Base-by-base conservation (phyloP, 108 stramenopile species). In the Skeletonema grethae region DNA sequence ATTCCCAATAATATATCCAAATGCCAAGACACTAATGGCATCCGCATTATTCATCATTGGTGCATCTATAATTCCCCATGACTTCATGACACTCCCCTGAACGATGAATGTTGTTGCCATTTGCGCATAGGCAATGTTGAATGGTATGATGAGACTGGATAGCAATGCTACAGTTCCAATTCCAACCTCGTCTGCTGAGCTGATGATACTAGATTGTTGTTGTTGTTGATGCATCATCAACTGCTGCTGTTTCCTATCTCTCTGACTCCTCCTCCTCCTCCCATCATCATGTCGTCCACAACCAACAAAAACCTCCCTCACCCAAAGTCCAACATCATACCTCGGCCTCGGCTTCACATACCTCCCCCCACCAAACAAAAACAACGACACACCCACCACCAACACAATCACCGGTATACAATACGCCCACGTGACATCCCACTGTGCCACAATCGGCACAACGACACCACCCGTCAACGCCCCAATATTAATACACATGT, bases 401-500 rank as follows among this genome's bases (percentile, higher is more conserved):
- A 95, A 63, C 73, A 92, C 82, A 43, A 53, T 61, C 5, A 91
- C 87, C 36, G 92, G 94, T 66, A 88, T 87, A 38, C 86, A 87
- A 61, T 95, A 95, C 15, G 94, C 94, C 20, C 84, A 59, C 13
- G 87, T 87, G 6, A 93, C 85, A 63, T 89, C 82, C 56, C 67
- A 66, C 69, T 91, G 94, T 7, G 89, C 88, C 25, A 93, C 67
- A 29, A 91, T 53, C 5, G 94, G 91, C 11, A 95, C 86, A 1
- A 93, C 60, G 9, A 91, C 83, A 24, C 90, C 89, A 31, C 94
- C 94, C 25, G 85, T 79, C 72, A 95, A 67, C 9, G 94, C 94
- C 1, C 94, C 94, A 57, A 93, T 84, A 65, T 95, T 95, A 71
- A 95, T 95, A 67, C 85, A 90, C 90, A 91, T 92, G 87, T 95